phyloP scores from a whole-genome alignment of 768 basidiomycete genomes.

The Podaxis sp. region DNA sequence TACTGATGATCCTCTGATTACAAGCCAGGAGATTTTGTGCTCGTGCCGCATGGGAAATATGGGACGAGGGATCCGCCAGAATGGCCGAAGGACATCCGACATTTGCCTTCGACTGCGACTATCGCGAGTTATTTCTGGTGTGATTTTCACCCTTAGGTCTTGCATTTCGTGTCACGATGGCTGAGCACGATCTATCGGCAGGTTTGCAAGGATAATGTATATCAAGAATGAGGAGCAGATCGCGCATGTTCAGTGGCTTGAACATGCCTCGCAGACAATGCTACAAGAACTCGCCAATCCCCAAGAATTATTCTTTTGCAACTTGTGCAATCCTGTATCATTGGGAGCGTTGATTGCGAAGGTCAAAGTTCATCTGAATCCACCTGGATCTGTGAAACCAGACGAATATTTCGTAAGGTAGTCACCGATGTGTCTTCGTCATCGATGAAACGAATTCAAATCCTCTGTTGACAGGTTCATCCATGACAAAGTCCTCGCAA shows the following conservation, averaged over 20 bases:
- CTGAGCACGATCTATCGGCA: conserved; percentile 23
- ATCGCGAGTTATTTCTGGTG: conserved; percentile 69
- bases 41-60: conserved; percentile 37
- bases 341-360: conserved; percentile 46
- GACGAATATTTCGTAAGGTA: conserved; percentile 17
- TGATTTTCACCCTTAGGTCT: background rate
- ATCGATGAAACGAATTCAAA: background rate
- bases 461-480: conserved; percentile 36
- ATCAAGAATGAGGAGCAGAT: conserved; percentile 40
- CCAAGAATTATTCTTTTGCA: conserved; percentile 63
- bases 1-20: background rate
- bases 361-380: conserved; percentile 38
- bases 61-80: conserved; percentile 31
- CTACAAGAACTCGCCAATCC: conserved; percentile 57
- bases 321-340: conserved; percentile 46
- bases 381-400: conserved; percentile 10
- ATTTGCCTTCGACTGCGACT: conserved; percentile 35
- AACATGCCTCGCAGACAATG: conserved; percentile 64
- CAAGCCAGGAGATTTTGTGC: conserved; percentile 63
- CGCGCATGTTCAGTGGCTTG: conserved; percentile 74
- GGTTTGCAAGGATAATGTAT: conserved; percentile 68
- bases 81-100: conserved; percentile 21
- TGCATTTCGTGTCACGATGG: background rate
- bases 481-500: conserved; percentile 43
- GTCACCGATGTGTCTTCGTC: background rate